These are phyloP conservation scores for Hypoxylon perforatum DNA, from an alignment of 495 filamentous ascomycete genomes.

Conservation along the genomic window DNA sequence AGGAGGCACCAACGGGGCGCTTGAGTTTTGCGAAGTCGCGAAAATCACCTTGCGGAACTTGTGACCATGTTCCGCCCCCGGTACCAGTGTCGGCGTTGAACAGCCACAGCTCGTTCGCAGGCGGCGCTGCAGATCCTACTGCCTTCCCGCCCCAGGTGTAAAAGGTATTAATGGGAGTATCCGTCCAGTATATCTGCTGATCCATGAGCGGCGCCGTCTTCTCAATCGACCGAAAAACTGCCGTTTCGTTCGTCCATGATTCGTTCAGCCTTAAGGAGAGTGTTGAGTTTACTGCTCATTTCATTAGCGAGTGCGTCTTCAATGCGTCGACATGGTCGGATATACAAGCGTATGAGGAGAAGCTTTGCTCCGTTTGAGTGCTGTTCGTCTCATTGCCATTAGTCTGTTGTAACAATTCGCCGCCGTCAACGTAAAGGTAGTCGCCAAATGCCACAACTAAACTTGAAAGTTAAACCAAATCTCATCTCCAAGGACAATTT, in stretches of 20 bases:
- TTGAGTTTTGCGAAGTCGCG: slow-evolving; percentile 34
- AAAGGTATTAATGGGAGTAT: slow-evolving; percentile 37
- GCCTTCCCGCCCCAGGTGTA: slow-evolving; percentile 52
- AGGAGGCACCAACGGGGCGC: slow-evolving; percentile 34
- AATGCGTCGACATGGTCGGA: not conserved
- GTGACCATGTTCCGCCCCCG: slow-evolving; percentile 51
- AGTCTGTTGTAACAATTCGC: slow-evolving; percentile 39
- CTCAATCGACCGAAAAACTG: slow-evolving; percentile 41
- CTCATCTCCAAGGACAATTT: not conserved
- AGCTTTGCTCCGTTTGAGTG: slow-evolving; percentile 23
- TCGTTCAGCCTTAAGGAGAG: slow-evolving; percentile 51
- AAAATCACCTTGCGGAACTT: slow-evolving; percentile 40
- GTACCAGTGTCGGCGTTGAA: slow-evolving; percentile 48
- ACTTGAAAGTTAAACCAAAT: slow-evolving; percentile 19
- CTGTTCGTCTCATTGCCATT: slow-evolving; percentile 32
- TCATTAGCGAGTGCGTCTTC: slow-evolving; percentile 11
- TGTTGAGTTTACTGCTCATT: slow-evolving; percentile 45
- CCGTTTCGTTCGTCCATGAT: slow-evolving; percentile 48
- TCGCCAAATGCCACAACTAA: slow-evolving; percentile 39
- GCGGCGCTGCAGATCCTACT: slow-evolving; percentile 25
- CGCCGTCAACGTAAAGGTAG: slow-evolving; percentile 48
- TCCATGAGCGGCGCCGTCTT: slow-evolving; percentile 36
- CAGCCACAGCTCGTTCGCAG: slow-evolving; percentile 44
- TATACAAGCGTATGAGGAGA: slow-evolving; percentile 35
- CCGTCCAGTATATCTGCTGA: slow-evolving; percentile 46